Conservation (phyloP, 805 yeast genomes). For the Cyberlindnera euphorbiae region DNA sequence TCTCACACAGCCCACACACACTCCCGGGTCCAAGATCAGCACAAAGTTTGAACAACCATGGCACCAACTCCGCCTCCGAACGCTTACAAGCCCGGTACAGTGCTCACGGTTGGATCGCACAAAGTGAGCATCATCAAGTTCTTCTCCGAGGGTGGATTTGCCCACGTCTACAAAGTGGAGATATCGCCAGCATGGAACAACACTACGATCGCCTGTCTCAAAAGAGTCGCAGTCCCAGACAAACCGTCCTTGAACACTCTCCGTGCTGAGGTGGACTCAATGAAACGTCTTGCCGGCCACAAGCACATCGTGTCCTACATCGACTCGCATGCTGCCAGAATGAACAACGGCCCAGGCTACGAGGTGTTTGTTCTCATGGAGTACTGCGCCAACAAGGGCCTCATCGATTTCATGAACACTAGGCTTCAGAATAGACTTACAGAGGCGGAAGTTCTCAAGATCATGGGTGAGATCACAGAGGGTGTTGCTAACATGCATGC, state of each 20-base stretch:
- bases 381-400: constrained; percentile 67
- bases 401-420: constrained; percentile 77
- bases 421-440: constrained; percentile 60
- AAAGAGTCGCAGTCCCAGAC: constrained; percentile 93
- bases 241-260: constrained; percentile 76
- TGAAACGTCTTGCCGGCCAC: constrained; percentile 81
- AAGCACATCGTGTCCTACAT: constrained; percentile 82
- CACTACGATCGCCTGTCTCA: constrained; percentile 67
- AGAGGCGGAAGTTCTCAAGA: constrained; percentile 62
- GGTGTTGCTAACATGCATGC: constrained; percentile 81
- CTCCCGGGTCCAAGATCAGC: no score
- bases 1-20: background rate
- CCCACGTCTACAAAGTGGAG: constrained; percentile 83
- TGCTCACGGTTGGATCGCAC: constrained; percentile 81
- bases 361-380: constrained; percentile 82
- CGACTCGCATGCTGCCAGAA: constrained; percentile 90
- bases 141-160: constrained; percentile 90
- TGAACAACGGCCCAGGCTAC: constrained; percentile 49
- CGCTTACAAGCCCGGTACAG: constrained; percentile 72
- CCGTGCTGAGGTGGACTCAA: constrained; percentile 95
- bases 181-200: constrained; percentile 57
- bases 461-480: constrained; percentile 63
- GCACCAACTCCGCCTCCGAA: constrained; percentile 43
- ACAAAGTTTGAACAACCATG: no score
- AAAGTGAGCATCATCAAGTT: constrained; percentile 62